A percentile compares a stretch with the other conserved stretches of the same genome.
Evolutionary conservation across 2,329 filamentous ascomycete genomes (phyloP).

Genomic region (Nothopassalora personata): DNA sequence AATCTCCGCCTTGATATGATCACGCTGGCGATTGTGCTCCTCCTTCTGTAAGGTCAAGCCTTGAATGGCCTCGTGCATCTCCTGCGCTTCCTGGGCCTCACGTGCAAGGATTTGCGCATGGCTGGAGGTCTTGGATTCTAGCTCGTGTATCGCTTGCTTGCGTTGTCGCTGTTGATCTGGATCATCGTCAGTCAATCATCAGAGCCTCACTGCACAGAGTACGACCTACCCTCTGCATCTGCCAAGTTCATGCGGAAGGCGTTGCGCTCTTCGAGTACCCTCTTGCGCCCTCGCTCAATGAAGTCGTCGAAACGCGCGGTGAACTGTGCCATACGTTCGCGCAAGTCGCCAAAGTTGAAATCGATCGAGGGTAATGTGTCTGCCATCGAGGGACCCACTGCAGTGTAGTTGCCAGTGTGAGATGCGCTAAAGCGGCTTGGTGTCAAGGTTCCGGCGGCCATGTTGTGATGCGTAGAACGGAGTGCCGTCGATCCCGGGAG

Average conservation of each 20-base stretch:
- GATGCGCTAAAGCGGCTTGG: conserved; percentile 63
- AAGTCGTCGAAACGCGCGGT: conserved; percentile 87
- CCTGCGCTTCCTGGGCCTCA: conserved; percentile 66
- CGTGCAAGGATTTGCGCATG: conserved; percentile 71
- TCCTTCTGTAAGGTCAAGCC: conserved; percentile 53
- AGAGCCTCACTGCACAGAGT: too few species aligned
- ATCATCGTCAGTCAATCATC: conserved; percentile 8
- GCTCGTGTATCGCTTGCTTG: conserved; percentile 79
- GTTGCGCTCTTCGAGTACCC: conserved; percentile 87
- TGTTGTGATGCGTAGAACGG: conserved; percentile 5
- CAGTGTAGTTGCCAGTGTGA: conserved; percentile 56
- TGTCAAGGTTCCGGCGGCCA: conserved; percentile 33
- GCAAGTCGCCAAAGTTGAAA: conserved; percentile 93
- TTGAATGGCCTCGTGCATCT: conserved; percentile 58
- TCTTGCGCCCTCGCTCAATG: conserved; percentile 84
- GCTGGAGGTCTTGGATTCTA: conserved; percentile 63
- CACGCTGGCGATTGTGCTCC: conserved; percentile 50
- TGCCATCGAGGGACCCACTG: conserved; percentile 61
- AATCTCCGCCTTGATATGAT: conserved; percentile 53
- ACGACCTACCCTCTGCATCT: conserved; percentile 72
- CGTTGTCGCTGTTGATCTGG: conserved; percentile 88
- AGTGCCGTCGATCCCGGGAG: too few species aligned
- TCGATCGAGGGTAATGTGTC: conserved; percentile 82
- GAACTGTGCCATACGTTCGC: conserved; percentile 91
- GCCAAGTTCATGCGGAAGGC: conserved; percentile 86